Conservation (phyloP, 331 rosid genomes). For the Rhamnella rubrinervis region DNA sequence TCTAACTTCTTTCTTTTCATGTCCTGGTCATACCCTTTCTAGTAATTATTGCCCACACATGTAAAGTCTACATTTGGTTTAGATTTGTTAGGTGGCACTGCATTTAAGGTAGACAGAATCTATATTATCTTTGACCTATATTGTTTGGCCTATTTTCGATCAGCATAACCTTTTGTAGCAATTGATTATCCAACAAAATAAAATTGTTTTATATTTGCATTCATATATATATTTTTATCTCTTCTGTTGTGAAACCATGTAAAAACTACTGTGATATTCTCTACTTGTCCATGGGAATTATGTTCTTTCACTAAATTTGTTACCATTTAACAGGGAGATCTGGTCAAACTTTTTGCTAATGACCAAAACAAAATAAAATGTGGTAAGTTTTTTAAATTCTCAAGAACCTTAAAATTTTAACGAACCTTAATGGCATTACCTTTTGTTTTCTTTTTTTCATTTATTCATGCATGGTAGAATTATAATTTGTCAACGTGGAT, state of each 20-base stretch:
- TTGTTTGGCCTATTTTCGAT: neutral
- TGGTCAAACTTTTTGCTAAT: constrained; percentile 90
- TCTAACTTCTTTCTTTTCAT: neutral
- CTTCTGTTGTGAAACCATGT: neutral
- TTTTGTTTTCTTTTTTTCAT: neutral
- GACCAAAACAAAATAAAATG: constrained; percentile 90
- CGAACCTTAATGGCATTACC: neutral
- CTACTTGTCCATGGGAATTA: neutral
- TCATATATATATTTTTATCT: neutral
- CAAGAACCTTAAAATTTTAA: neutral
- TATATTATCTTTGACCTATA: neutral
- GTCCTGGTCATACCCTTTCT: neutral
- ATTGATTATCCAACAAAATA: neutral
- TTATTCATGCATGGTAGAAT: neutral
- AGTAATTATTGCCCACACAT: neutral
- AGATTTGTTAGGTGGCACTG: neutral
- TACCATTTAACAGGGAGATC: constrained; percentile 72
- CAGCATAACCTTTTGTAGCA: neutral
- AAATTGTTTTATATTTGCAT: neutral
- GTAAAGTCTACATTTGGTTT: neutral
- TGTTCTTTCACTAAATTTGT: constrained; percentile 4
- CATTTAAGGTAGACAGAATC: neutral
- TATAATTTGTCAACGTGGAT: neutral
- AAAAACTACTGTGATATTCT: neutral
- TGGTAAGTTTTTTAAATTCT: constrained; percentile 50